These are phyloP conservation scores for Hordeum vulgare DNA, from an alignment of 176 grass and related monocot genomes.

Conservation along the genomic window DNA sequence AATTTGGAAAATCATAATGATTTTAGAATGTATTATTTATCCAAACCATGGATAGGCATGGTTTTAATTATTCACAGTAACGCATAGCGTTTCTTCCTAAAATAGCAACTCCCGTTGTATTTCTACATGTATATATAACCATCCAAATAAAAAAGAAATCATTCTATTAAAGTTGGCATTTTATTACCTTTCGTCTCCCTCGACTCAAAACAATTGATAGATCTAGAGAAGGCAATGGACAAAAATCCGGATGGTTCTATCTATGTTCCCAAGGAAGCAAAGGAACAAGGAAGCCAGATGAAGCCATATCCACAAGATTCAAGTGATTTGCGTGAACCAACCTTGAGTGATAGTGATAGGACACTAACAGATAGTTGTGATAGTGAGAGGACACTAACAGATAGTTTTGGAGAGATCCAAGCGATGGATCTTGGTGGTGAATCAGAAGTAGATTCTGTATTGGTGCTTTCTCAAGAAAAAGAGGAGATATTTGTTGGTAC, in stretches of 20 bases:
- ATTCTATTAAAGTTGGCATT: background rate
- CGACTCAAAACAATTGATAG: background rate
- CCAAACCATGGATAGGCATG: background rate
- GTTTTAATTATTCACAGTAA: background rate
- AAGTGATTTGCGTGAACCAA: background rate
- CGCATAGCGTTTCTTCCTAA: background rate
- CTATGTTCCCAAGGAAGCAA: background rate
- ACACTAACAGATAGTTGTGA: too few species aligned
- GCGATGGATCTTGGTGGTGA: background rate
- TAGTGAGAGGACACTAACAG: background rate
- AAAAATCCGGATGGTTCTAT: background rate
- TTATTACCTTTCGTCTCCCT: background rate
- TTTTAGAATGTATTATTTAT: background rate
- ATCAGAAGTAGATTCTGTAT: background rate
- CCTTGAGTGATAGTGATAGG: background rate
- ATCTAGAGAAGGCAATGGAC: background rate
- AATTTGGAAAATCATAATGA: background rate
- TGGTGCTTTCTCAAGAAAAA: background rate
- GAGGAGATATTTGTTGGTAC: background rate
- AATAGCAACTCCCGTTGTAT: background rate
- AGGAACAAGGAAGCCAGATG: background rate
- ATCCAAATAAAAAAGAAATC: background rate
- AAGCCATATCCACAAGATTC: background rate
- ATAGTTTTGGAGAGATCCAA: background rate
- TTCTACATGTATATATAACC: background rate